Conservation (phyloP, 768 basidiomycete species). For the Boletus subparvulus region DNA sequence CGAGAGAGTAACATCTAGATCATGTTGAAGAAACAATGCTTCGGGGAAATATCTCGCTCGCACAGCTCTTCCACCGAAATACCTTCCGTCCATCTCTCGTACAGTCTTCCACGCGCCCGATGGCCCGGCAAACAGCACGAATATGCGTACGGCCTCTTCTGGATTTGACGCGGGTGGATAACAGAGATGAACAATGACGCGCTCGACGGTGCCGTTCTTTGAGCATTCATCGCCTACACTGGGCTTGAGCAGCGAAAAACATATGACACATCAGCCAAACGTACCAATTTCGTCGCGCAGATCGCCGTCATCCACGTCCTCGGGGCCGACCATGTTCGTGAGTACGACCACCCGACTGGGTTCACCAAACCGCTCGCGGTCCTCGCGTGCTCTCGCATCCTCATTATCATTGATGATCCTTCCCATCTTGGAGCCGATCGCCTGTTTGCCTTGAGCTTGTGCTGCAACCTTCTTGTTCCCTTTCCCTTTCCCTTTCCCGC, state of each 20-base stretch:
- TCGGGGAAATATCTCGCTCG: slow-evolving; percentile 83
- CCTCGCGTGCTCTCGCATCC: slow-evolving; percentile 73
- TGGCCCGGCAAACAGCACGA: slow-evolving; percentile 87
- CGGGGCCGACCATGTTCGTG: slow-evolving; percentile 83
- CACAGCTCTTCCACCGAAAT: slow-evolving; percentile 84
- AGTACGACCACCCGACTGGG: slow-evolving; percentile 88
- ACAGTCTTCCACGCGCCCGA: slow-evolving; percentile 97
- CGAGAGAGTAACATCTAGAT: slow-evolving; percentile 44
- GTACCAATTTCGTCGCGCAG: slow-evolving; percentile 84
- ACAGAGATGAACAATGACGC: slow-evolving; percentile 80
- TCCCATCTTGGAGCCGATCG: slow-evolving; percentile 70
- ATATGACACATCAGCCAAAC: slow-evolving; percentile 20
- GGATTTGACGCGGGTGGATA: slow-evolving; percentile 62
- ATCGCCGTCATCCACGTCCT: slow-evolving; percentile 84
- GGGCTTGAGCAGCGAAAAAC: neutral
- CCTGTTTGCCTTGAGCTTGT: slow-evolving; percentile 38
- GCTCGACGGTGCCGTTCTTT: slow-evolving; percentile 89
- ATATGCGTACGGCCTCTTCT: slow-evolving; percentile 88
- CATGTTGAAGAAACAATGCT: slow-evolving; percentile 45
- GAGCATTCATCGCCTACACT: slow-evolving; percentile 81
- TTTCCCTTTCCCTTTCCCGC: slow-evolving; percentile 22
- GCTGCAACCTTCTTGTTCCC: slow-evolving; percentile 32
- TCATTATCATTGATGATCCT: slow-evolving; percentile 90
- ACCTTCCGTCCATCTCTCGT: slow-evolving; percentile 88
- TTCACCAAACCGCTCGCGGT: slow-evolving; percentile 80